Evolutionary conservation across 306 rosid species (phyloP).

Genomic region (Ziziphus jujuba): DNA sequence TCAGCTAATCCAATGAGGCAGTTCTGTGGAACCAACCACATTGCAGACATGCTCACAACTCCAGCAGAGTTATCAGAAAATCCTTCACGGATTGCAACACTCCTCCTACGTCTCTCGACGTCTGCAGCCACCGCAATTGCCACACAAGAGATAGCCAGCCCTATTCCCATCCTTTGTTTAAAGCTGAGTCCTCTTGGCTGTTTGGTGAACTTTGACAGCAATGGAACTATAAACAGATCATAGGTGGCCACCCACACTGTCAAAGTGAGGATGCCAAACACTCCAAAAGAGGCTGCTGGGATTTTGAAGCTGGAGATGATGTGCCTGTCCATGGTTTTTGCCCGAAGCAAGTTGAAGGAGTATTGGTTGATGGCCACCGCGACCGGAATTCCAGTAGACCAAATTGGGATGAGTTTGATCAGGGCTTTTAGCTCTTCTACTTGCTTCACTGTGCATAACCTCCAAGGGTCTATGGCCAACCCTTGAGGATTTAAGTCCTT

Average conservation of each 20-base stretch:
- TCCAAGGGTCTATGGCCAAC: slow-evolving; percentile 54
- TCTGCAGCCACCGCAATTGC: slow-evolving; percentile 41
- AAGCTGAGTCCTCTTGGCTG: slow-evolving; percentile 27
- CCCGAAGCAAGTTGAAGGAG: slow-evolving; percentile 52
- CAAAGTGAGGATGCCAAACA: slow-evolving; percentile 48
- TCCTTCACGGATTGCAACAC: slow-evolving; percentile 50
- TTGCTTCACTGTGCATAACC: slow-evolving; percentile 64
- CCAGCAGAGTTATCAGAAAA: slow-evolving; percentile 23
- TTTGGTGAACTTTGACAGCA: slow-evolving; percentile 41
- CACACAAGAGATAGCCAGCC: slow-evolving; percentile 46
- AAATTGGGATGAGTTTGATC: slow-evolving; percentile 66
- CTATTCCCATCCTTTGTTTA: slow-evolving; percentile 60
- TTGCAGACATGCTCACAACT: slow-evolving; percentile 53
- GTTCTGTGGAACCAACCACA: slow-evolving; percentile 76
- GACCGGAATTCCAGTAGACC: slow-evolving; percentile 63
- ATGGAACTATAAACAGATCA: slow-evolving; percentile 48
- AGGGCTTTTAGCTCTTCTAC: slow-evolving; percentile 79
- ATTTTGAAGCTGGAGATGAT: slow-evolving; percentile 31
- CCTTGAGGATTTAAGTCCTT: slow-evolving; percentile 53
- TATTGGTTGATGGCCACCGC: slow-evolving; percentile 37
- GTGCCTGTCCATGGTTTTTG: slow-evolving; percentile 56
- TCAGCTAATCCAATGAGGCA: slow-evolving; percentile 67
- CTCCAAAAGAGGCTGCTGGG: slow-evolving; percentile 53
- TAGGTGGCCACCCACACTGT: slow-evolving; percentile 61
- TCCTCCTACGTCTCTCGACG: slow-evolving; percentile 57